Evolutionary conservation across 2,329 filamentous ascomycete species (phyloP), one percentile per base, ranked within the genome.

Genomic region (Hortaea werneckii): DNA sequence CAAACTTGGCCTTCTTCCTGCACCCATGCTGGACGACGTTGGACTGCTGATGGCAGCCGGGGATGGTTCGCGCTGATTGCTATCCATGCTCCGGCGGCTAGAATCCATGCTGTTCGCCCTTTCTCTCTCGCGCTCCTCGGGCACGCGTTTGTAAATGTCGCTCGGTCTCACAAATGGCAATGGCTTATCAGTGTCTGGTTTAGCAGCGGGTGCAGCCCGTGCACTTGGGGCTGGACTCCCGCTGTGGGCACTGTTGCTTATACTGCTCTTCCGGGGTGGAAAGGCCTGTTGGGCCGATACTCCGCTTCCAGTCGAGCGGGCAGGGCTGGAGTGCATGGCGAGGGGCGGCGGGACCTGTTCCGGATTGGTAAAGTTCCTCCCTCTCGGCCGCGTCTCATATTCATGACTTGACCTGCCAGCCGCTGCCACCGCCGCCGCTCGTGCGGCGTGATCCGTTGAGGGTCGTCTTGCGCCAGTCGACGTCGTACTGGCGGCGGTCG

Each of bases 131-230:
- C 72, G 74, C 52, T 85, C 83, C 53, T 86, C 82, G 43, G 78
- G 78, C 62, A 83, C 73, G 5, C 83, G 78, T 58, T 77, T 82
- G 62, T 90, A 89, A 37, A 89, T 82, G 54, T 94, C 86, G 9
- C 83, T 77, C 1, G 87, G 85, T 34, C 84, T 75, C 46, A 87
- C 73, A 53, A 90, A 81, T 0, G 80, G 75, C 13, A 78, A 65
- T 1, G 77, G 62, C 54, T 80, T 81, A 42, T 67, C 60, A 34
- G 72, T 54, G 27, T 44, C 53, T 58, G 40, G 47, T 11, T 50
- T 45, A 26, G 49, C 37, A 10, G 40, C 40, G 11, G 42, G 30
- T 43, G 38, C 9, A n/a, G 13, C 8, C 9, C n/a, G 26, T 12
- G 40, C 32, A 48, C 63, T 58, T 5, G 30, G 11, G n/a, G 28